Evolutionary conservation across 257 asterid species (phyloP), one percentile per base, ranked within the genome.

Genomic region (Capsicum pubescens): DNA sequence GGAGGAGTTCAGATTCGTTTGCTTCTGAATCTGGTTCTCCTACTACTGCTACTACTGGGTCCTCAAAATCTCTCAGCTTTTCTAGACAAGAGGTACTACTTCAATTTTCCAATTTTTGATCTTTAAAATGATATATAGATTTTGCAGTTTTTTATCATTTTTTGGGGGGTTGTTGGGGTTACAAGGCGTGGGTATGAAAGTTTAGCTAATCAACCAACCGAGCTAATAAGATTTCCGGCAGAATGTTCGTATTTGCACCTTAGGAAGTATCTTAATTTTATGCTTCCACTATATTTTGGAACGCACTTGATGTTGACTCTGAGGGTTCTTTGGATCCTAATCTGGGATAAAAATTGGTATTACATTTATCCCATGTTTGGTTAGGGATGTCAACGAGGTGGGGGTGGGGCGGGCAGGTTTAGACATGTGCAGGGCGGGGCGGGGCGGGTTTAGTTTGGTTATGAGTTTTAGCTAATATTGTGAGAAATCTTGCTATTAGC

Each of bases 61-160:
- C 97, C 0, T 87, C 92, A 2, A 85, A 83, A 63, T 92, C 98
- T 21, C 88, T 89, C 35, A 91, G 90, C 86, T 91, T 92, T 82
- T 92, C 98, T 6, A 86, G 94, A 85, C 97, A 87, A 83, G 98
- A 91, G 98, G 97, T 93, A 92, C 16, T 42, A 19, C 54, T 39
- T 15, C 3, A 56, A 56, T 44, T 35, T 61, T 46, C 2, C 0
- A 3, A 9, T 10, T 54, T 36, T 50, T 59, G n/a, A 59, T 11
- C 32, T 60, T 60, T 0, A 60, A 39, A 44, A 19, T 60, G 68
- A 19, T 64, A 26, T 64, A 6, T 64, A 26, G 11, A 7, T 32
- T 8, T 32, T 39, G 5, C 12, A 69, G 1, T 69, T 44, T 42
- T 42, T 42, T 42, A 3, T 42, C 2, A 3, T 42, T 42, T 42